Evolutionary conservation across 495 filamentous ascomycete species (phyloP).

Genomic region (Aspergillus saccharolyticus): DNA sequence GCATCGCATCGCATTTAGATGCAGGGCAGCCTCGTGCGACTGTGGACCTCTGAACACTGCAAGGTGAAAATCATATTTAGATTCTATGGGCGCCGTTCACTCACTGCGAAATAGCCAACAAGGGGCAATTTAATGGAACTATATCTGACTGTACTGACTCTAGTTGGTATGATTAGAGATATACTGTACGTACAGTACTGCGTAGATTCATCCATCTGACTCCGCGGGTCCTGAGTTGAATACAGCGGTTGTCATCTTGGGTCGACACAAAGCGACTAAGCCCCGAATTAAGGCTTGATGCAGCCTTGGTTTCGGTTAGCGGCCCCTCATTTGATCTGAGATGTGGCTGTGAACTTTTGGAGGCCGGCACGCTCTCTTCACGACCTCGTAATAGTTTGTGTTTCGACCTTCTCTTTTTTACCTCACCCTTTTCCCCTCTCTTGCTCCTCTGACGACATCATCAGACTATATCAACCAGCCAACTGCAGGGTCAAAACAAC

Average conservation of each 20-base stretch:
- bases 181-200: too few species aligned
- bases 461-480: neutral
- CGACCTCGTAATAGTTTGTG: too few species aligned
- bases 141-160: neutral
- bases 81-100: too few species aligned
- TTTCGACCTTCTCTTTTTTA: neutral
- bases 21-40: neutral
- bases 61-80: neutral
- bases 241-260: neutral
- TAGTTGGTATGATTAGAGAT: too few species aligned
- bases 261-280: neutral
- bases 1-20: too few species aligned
- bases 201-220: too few species aligned
- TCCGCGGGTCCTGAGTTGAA: neutral
- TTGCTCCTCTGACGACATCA: neutral
- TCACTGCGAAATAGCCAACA: too few species aligned
- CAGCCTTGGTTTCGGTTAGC: neutral
- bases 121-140: neutral
- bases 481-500: neutral
- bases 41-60: too few species aligned
- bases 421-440: slow-evolving; percentile 9
- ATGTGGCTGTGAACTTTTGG: neutral
- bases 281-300: neutral
- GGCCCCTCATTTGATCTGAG: neutral
- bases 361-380: neutral